phyloP scores from a whole-genome alignment of 768 basidiomycete species.

The Pisolithus albus region DNA sequence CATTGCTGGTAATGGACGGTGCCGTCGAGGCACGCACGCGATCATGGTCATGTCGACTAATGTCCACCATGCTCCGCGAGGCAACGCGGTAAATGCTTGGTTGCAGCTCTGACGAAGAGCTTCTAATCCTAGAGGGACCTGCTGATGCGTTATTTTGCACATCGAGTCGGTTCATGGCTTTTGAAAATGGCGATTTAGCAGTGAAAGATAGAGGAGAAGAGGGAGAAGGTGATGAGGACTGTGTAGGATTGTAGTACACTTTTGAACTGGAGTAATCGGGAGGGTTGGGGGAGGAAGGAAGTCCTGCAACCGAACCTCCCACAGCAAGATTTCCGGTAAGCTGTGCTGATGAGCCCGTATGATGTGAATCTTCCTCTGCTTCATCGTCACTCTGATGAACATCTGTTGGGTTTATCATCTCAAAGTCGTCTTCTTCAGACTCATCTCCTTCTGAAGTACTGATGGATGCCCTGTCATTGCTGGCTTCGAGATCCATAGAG shows the following conservation, averaged over 20 bases:
- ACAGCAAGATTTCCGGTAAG: too few species aligned
- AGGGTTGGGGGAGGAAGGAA: not conserved
- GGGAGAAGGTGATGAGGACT: conserved; percentile 7
- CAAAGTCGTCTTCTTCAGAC: conserved; percentile 28
- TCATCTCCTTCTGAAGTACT: conserved; percentile 31
- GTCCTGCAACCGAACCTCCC: not conserved
- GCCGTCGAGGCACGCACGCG: conserved; percentile 7
- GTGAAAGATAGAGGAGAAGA: conserved; percentile 13
- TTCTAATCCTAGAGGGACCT: conserved; percentile 1
- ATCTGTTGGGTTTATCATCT: conserved; percentile 30
- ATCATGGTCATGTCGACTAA: conserved; percentile 29
- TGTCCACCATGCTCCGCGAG: conserved; percentile 60
- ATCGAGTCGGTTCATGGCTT: conserved; percentile 1
- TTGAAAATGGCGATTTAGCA: conserved; percentile 8
- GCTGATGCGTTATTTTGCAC: conserved; percentile 2
- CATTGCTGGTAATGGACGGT: conserved; percentile 8
- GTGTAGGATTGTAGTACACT: conserved; percentile 4
- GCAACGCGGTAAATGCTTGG: conserved; percentile 52
- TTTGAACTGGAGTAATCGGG: conserved; percentile 6
- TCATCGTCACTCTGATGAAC: conserved; percentile 31
- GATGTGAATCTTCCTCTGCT: conserved; percentile 25
- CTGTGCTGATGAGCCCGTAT: conserved; percentile 12
- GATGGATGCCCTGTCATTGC: conserved; percentile 15
- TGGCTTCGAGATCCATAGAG: conserved; percentile 15
- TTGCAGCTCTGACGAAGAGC: conserved; percentile 11